These are phyloP conservation scores for Neurospora sp. DNA, from an alignment of 495 filamentous ascomycete genomes.

Conservation along the genomic window DNA sequence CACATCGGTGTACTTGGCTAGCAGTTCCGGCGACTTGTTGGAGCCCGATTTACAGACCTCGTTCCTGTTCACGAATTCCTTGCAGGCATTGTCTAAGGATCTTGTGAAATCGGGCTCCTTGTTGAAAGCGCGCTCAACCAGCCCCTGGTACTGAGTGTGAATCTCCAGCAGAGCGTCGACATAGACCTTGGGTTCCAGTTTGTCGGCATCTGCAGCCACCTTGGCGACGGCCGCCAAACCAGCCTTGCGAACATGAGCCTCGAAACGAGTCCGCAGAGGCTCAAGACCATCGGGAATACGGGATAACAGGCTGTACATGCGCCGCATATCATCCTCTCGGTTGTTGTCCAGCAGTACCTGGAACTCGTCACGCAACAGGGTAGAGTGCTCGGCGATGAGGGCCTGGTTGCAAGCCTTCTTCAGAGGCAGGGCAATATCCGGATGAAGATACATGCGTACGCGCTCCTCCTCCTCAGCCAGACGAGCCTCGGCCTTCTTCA, in stretches of 20 bases:
- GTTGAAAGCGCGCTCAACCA: constrained; percentile 87
- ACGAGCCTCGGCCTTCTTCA: constrained; percentile 97
- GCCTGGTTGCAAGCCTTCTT: constrained; percentile 82
- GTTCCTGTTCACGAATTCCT: constrained; percentile 96
- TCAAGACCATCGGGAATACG: constrained; percentile 90
- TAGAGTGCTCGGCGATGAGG: constrained; percentile 79
- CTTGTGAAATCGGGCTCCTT: constrained; percentile 96
- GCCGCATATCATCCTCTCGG: constrained; percentile 84
- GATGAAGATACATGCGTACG: constrained; percentile 82
- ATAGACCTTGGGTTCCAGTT: constrained; percentile 90
- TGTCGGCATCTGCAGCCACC: constrained; percentile 79
- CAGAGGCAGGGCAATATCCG: constrained; percentile 72
- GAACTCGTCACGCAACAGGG: constrained; percentile 85
- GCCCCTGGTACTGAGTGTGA: constrained; percentile 80
- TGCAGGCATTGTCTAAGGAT: constrained; percentile 92
- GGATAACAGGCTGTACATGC: constrained; percentile 90
- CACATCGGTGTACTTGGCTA: constrained; percentile 93
- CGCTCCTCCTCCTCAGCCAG: constrained; percentile 90
- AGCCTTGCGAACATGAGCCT: constrained; percentile 83
- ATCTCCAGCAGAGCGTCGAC: constrained; percentile 91
- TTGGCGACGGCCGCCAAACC: constrained; percentile 84
- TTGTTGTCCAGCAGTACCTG: constrained; percentile 92
- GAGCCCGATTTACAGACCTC: constrained; percentile 86
- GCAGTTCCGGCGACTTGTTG: constrained; percentile 83
- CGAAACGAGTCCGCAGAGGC: constrained; percentile 78